Evolutionary conservation across 371 early-diverging fungal species (phyloP).

Genomic region (Lichtheimia ornata): DNA sequence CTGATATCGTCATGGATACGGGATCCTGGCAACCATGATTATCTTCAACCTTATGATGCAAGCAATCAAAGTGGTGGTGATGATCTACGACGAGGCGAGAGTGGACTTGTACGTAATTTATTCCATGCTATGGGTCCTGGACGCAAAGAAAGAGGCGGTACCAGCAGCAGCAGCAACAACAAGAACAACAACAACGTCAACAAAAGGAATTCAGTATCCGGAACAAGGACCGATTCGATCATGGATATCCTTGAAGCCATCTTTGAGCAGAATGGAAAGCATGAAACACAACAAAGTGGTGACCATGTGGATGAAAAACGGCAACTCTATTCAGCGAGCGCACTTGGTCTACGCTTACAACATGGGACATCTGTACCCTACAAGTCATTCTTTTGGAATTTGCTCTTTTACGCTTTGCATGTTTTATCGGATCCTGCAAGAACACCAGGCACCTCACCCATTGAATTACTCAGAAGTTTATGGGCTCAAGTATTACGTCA

Average conservation of each 20-base stretch:
- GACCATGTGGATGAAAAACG: background rate
- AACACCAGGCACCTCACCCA: conserved; percentile 47
- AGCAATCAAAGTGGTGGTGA: conserved; percentile 18
- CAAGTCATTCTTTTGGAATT: conserved; percentile 71
- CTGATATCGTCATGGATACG: conserved; percentile 63
- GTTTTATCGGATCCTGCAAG: conserved; percentile 48
- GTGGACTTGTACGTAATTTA: conserved; percentile 24
- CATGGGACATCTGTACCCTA: conserved; percentile 62
- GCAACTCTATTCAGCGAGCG: conserved; percentile 29
- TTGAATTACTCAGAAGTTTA: conserved; percentile 62
- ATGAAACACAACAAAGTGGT: too few species aligned
- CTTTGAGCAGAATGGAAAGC: too few species aligned
- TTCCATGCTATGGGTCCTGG: conserved; percentile 25
- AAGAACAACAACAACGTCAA: background rate
- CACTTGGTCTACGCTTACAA: conserved; percentile 51
- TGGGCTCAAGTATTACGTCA: conserved; percentile 68
- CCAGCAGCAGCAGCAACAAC: background rate
- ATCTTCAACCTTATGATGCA: conserved; percentile 41
- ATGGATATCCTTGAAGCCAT: background rate
- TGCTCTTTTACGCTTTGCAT: conserved; percentile 56
- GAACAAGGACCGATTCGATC: background rate
- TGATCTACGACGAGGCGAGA: conserved; percentile 1
- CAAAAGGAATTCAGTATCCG: too few species aligned
- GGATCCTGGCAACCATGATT: conserved; percentile 47
- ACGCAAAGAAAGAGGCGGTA: background rate